Evolutionary conservation across 352 stramenopile species (phyloP).

Genomic region (Pythium sp.): DNA sequence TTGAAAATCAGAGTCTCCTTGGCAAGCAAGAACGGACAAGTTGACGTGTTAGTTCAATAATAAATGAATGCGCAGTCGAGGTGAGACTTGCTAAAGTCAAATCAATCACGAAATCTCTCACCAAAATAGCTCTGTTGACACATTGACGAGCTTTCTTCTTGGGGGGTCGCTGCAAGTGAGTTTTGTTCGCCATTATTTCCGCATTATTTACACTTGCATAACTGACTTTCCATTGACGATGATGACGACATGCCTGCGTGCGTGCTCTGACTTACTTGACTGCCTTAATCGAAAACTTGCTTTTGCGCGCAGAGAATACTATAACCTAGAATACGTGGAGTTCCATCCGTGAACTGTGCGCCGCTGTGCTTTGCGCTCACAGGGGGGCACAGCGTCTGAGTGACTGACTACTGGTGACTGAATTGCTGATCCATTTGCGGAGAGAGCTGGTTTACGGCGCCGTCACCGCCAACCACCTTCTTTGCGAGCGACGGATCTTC

Average conservation of each 20-base stretch:
- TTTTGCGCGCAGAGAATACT: neutral
- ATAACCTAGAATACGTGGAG: constrained; percentile 5
- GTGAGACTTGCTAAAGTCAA: no score
- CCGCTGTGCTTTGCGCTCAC: neutral
- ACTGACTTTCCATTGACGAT: neutral
- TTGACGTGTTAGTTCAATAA: no score
- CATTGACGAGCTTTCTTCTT: neutral
- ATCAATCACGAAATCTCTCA: no score
- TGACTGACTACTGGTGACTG: constrained; percentile 8
- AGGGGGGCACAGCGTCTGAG: neutral
- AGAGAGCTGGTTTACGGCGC: neutral
- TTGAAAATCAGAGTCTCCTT: no score
- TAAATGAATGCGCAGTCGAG: no score
- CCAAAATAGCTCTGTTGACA: neutral
- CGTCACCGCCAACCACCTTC: neutral
- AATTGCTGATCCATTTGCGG: constrained; percentile 6
- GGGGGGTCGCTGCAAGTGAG: constrained; percentile 3
- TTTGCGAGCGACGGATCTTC: constrained; percentile 2
- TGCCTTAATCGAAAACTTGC: constrained; percentile 6
- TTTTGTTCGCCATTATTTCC: constrained; percentile 1
- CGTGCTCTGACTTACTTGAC: constrained; percentile 2
- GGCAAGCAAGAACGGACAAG: no score
- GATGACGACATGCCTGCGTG: constrained; percentile 1
- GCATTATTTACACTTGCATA: constrained; percentile 4
- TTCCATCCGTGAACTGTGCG: neutral